phyloP scores from a whole-genome alignment of 495 filamentous ascomycete genomes.

The Lophiostoma macrostomum region DNA sequence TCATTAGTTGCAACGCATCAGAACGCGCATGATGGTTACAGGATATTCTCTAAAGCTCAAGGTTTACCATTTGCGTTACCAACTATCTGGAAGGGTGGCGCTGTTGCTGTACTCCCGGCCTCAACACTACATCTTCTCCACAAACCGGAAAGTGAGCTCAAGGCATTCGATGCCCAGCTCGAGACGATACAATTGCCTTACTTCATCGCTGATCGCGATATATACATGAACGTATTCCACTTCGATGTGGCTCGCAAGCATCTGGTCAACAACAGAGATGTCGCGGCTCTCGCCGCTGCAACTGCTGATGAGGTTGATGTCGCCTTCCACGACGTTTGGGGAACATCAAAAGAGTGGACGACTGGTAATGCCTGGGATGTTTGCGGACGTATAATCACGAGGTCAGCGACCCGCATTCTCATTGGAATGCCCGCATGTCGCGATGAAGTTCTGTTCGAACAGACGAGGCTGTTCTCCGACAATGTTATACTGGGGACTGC shows the following conservation, averaged over 20 bases:
- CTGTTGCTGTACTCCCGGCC: neutral
- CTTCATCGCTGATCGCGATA: neutral
- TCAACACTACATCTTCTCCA: neutral
- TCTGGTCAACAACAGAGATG: neutral
- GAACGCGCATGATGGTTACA: too few relatives aligned
- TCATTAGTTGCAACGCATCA: too few relatives aligned
- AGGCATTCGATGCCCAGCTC: neutral
- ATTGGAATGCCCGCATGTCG: neutral
- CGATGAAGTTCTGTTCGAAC: neutral
- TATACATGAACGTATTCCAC: neutral
- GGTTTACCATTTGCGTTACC: too few relatives aligned
- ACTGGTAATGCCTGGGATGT: neutral
- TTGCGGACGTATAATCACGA: neutral
- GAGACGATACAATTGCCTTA: neutral
- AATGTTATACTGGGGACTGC: neutral
- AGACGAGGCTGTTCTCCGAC: neutral
- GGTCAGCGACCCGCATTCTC: neutral
- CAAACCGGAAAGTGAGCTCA: neutral
- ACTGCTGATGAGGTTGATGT: neutral
- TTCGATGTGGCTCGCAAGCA: neutral
- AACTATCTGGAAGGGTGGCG: too few relatives aligned
- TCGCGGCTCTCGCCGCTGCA: neutral
- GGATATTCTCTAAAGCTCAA: too few relatives aligned
- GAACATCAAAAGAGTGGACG: neutral
- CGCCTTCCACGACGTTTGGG: neutral